These are phyloP conservation scores for Lasiodiplodia gonubiensis DNA, from an alignment of 2,329 filamentous ascomycete species.

Conservation along the genomic window DNA sequence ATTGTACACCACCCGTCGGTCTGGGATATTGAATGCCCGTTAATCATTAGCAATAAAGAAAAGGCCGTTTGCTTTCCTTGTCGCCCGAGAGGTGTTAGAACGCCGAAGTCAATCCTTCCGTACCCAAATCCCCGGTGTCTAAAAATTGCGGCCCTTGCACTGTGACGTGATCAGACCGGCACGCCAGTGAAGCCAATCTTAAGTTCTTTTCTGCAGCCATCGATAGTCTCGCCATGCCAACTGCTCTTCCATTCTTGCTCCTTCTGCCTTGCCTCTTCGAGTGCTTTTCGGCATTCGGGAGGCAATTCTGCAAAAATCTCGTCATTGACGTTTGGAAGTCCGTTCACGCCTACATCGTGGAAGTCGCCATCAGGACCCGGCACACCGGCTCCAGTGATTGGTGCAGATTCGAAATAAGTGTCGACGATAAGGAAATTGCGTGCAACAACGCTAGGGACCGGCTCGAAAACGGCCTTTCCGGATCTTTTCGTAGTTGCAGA, in stretches of 20 bases:
- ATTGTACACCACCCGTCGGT: conserved; percentile 3
- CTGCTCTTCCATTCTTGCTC: conserved; percentile 75
- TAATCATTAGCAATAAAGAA: conserved; percentile 8
- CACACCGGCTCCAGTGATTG: conserved; percentile 62
- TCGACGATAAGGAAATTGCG: conserved; percentile 69
- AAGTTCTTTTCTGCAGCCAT: conserved; percentile 54
- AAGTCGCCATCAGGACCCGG: conserved; percentile 63
- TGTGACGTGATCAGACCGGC: conserved; percentile 48
- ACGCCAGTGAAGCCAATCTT: conserved; percentile 57
- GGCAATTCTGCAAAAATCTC: conserved; percentile 72
- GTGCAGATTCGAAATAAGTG: conserved; percentile 63
- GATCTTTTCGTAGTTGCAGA: conserved; percentile 25
- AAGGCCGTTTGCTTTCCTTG: not conserved
- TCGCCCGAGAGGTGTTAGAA: conserved; percentile 3
- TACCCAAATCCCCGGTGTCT: not conserved
- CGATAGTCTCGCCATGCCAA: conserved; percentile 73
- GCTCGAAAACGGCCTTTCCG: conserved; percentile 53
- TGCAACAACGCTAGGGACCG: conserved; percentile 63
- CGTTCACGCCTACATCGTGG: conserved; percentile 57
- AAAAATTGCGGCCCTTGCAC: not conserved
- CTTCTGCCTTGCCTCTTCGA: conserved; percentile 68
- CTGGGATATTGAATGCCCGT: conserved; percentile 8
- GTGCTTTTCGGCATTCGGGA: conserved; percentile 72
- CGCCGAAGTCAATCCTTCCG: not conserved
- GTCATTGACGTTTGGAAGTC: conserved; percentile 67